Base-by-base conservation (phyloP, 2,329 filamentous ascomycete species). In the Clonostachys byssicola region DNA sequence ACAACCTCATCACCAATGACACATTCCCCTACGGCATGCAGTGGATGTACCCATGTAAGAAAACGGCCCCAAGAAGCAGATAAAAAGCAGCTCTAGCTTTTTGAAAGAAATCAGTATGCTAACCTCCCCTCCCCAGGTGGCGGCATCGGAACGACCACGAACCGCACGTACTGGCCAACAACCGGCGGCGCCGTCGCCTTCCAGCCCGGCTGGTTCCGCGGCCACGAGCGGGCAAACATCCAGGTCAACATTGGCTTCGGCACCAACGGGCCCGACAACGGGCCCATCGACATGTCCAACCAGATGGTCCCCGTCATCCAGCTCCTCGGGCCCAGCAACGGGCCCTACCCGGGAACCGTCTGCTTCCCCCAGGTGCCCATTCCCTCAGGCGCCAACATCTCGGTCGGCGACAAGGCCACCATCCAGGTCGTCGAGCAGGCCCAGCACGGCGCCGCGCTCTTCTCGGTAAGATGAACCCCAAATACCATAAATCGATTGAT, bases 151-250 rank as follows among this genome's bases (percentile, higher is more conserved):
- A 79, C 81, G 36, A 88, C 89, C 1, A 77, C 69, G 41, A 97
- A 99, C 71, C 84, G 92, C 52, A 96, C 94, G 13, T 89, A 86
- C 71, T 97, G 94, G 94, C 92, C 94, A 14, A 78, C 90, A 44
- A 81, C 72, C 33, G 94, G 94, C 56, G 94, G 94, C 52, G 90
- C 91, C n/a, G 61, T 99, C 51, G 80, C 90, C 44, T 78, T 96
- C 59, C 92, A 97, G 62, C 94, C 94, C 0, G 94, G 92, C 60
- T 97, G 94, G 94, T 96, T 96, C 74, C 83, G 85, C 49, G 94
- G 94, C 53, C 94, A 97, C 65, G 66, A 80, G 35, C 85, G 82
- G 6, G 92, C 91, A 16, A 81, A 90, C 57, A 78, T 96, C 62
- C 96, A 95, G 71, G 74, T 97, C 70, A 97, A 97, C 72, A 77